These are phyloP conservation scores for Candida methanosorbosa DNA, from an alignment of 805 yeast species.

Conservation along the genomic window DNA sequence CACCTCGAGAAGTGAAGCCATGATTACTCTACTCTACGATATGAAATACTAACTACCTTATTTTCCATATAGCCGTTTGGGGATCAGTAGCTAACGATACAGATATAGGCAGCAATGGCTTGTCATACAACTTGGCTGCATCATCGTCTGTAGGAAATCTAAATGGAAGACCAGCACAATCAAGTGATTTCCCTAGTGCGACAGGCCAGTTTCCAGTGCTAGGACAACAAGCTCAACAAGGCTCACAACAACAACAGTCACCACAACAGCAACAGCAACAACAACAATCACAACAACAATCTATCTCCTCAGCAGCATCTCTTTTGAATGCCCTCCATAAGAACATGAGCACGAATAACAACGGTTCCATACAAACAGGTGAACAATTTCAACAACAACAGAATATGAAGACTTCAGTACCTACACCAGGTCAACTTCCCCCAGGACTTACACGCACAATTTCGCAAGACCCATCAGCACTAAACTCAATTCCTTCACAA, in stretches of 20 bases:
- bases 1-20: too few species aligned
- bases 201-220: constrained; percentile 21
- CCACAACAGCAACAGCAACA: constrained; percentile 3
- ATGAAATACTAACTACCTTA: neutral
- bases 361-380: constrained; percentile 8
- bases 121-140: constrained; percentile 1
- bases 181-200: constrained; percentile 1
- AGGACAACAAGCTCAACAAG: constrained; percentile 6
- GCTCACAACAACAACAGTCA: constrained; percentile 13
- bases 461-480: too few species aligned
- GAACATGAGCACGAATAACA: too few species aligned
- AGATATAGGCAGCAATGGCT: too few species aligned
- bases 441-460: too few species aligned
- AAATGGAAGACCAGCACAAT: neutral
- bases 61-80: constrained; percentile 15
- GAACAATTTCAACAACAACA: neutral
- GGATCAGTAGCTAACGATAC: constrained; percentile 9
- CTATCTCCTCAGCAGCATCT: too few species aligned
- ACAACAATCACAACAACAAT: constrained; percentile 1
- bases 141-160: too few species aligned
- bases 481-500: too few species aligned
- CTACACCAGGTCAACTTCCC: too few species aligned
- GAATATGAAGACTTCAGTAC: too few species aligned
- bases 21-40: too few species aligned
- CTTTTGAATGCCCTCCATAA: too few species aligned